Evolutionary conservation across 257 asterid species (phyloP), one percentile per base, ranked within the genome.

Genomic region (Nicotiana sylvestris): DNA sequence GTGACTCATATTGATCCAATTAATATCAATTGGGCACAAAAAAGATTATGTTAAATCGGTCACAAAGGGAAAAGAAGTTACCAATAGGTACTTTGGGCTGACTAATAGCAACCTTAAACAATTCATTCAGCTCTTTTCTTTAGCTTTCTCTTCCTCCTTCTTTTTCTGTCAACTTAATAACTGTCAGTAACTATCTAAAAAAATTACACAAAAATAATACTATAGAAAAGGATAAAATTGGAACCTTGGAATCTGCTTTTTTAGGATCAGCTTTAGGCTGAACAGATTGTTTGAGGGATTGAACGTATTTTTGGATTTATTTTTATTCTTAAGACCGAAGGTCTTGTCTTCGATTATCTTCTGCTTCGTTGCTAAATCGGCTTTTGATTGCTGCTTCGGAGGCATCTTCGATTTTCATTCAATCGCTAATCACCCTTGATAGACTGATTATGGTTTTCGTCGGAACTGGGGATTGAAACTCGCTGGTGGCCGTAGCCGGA

Each of bases 291-390:
- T 92, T 76, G 85, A 96, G 90, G 33, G 96, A 89, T 65, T 96
- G 97, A 5, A 94, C 98, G 76, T 96, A 96, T 86, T 96, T 96
- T 93, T 96, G 98, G 97, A 92, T 93, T 96, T 96, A 86, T 92
- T 96, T 81, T 96, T 96, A 66, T 96, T 96, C 95, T 96, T 96
- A 83, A 96, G 92, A 83, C 99, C 99, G 84, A 96, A 94, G 2
- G 99, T 96, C 88, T 96, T 96, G 96, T 94, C 99, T 89, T 96
- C 98, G 27, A 91, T 87, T 53, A 88, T 11, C 88, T 94, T 96
- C 91, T 94, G 98, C 92, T 93, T 95, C 92, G 93, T 93, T 85
- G 98, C 94, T 81, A 89, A 15, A 86, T 93, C 97, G 62, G 91
- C 88, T 88, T 95, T 95, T 81, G 97, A 85, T 88, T 84, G 92